Evolutionary conservation across 345 rosid species (phyloP), one percentile per base, ranked within the genome.

Genomic region (Salix exigua): DNA sequence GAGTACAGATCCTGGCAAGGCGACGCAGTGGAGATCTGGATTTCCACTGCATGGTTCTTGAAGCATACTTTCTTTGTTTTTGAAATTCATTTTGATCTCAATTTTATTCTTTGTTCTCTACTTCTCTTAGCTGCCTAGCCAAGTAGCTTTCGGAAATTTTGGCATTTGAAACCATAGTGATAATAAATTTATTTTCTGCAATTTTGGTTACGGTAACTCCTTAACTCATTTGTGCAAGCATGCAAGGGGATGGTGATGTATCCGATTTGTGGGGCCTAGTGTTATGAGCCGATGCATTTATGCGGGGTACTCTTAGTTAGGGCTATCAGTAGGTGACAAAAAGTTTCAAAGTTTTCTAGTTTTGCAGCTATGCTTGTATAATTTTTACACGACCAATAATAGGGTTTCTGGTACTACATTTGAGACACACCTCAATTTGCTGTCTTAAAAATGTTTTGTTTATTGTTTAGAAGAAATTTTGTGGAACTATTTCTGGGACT

Each of bases 201-300:
- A 69, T 23, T 67, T 10, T 37, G 42, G 35, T 30, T 25, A 7
- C 71, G 35, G 63, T 71, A 46, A 62, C 78, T 35, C 11, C 66
- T 74, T 33, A 72, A 77, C 78, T 69, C 78, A 58, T 75, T 78
- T 73, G 75, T 79, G 78, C 70, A 72, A 76, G 83, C 77, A 75
- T 72, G 73, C 23, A 72, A 70, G 42, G 13, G 72, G 72, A 60
- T 50, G 64, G 42, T 73, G 85, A 81, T 77, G 76, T 78, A 72
- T 78, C 76, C n/a, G 58, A 28, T 38, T 66, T 73, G 72, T 58
- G 84, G 82, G 84, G 66, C 84, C 86, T 75, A 44, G 68, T 42
- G 68, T 42, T 31, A 28, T 64, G 8, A 70, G 70, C 65, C 25
- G 66, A 64, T 60, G 65, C 71, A 71, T 69, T 48, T 76, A 58